Conservation (phyloP, 345 rosid genomes). For the Populus alba region DNA sequence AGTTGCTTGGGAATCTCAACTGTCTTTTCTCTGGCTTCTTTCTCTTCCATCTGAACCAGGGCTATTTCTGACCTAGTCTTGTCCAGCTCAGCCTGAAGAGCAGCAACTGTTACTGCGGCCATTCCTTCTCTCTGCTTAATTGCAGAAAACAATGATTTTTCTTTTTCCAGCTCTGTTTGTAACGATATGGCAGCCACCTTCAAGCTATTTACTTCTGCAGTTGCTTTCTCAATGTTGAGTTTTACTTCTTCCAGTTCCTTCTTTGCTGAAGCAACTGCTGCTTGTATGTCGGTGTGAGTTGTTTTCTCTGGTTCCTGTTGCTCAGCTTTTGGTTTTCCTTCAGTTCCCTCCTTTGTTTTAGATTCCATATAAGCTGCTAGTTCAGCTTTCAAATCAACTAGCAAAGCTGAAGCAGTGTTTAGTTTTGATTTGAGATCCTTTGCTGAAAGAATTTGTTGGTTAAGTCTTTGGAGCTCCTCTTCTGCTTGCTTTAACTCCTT, state of each 20-base stretch:
- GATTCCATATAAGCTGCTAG: constrained; percentile 71
- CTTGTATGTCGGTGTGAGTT: constrained; percentile 49
- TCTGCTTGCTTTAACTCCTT: constrained; percentile 80
- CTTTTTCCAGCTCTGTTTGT: constrained; percentile 61
- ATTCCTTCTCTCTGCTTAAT: constrained; percentile 82
- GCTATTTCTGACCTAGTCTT: constrained; percentile 55
- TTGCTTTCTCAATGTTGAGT: constrained; percentile 70
- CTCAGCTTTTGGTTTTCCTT: constrained; percentile 21
- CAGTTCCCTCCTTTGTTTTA: constrained; percentile 42
- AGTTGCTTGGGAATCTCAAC: constrained; percentile 68
- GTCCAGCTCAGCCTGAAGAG: constrained; percentile 75
- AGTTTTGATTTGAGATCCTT: constrained; percentile 72
- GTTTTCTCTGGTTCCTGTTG: constrained; percentile 35
- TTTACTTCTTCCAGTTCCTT: constrained; percentile 84
- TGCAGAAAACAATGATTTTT: constrained; percentile 52
- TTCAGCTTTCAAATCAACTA: constrained; percentile 76
- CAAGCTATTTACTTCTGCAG: constrained; percentile 62
- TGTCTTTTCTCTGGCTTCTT: constrained; percentile 62
- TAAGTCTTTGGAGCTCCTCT: constrained; percentile 69
- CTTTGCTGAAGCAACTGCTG: constrained; percentile 64
- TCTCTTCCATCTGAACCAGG: constrained; percentile 54
- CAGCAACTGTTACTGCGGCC: constrained; percentile 73
- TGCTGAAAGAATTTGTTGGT: constrained; percentile 61
- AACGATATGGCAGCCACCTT: constrained; percentile 65
- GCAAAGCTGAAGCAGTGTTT: constrained; percentile 61